A percentile compares a stretch with the other conserved stretches of the same genome.
phyloP scores from a whole-genome alignment of 805 yeast species.

The Saccharomycopsis malanga region DNA sequence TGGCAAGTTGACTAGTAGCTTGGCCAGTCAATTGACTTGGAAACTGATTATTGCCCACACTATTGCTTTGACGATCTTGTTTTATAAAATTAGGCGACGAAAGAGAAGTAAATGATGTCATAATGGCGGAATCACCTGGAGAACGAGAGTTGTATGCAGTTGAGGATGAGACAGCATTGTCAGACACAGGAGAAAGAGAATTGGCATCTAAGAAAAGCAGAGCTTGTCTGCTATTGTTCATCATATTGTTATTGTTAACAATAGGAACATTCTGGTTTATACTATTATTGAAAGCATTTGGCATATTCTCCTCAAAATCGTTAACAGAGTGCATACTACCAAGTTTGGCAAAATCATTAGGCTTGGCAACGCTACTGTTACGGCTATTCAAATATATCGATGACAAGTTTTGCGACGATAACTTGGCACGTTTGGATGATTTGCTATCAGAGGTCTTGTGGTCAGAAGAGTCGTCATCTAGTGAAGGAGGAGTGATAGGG shows the following conservation, averaged over 20 bases:
- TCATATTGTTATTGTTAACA: constrained; percentile 19
- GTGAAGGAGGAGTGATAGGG: constrained; percentile 19
- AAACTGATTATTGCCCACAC: constrained; percentile 4
- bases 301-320: no score
- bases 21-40: neutral
- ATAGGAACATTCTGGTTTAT: neutral
- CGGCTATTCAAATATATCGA: neutral
- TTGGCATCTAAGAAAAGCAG: constrained; percentile 5
- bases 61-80: constrained; percentile 10
- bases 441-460: neutral
- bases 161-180: constrained; percentile 4
- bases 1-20: constrained; percentile 1
- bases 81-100: constrained; percentile 11
- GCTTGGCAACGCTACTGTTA: neutral
- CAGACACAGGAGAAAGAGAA: constrained; percentile 14
- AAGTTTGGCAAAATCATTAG: no score
- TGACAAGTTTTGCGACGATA: neutral
- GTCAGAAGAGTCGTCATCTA: constrained; percentile 18
- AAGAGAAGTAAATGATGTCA: constrained; percentile 14
- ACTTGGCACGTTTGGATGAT: neutral
- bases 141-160: constrained; percentile 11
- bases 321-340: no score
- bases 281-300: neutral
- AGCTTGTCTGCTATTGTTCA: constrained; percentile 3
- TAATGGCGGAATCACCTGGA: constrained; percentile 18